Evolutionary conservation across 2,329 filamentous ascomycete genomes (phyloP), one percentile per base, ranked within the genome.

Genomic region (Diaporthe sp.): DNA sequence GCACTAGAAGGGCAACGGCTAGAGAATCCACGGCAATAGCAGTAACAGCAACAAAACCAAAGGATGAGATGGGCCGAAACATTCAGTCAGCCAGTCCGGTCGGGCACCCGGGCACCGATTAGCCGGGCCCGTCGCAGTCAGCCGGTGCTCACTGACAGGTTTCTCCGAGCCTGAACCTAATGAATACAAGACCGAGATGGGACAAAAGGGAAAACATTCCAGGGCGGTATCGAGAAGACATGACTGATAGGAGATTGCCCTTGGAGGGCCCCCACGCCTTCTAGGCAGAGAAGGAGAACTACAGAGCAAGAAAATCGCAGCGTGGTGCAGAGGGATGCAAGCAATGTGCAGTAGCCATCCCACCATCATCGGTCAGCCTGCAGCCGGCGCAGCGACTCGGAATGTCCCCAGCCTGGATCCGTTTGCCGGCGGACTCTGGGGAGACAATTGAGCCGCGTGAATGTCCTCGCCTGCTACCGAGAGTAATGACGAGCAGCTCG

Each of bases 351-450:
- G 61, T n/a, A 47, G 33, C 30, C 13, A 40, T 45, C 52, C 15
- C 35, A 55, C 50, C 66, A 42, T 5, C 38, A 25, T 3, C 30
- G 28, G 30, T 13, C 42, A 61, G 25, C 9, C 15, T n/a, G 28
- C 40, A 60, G 17, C 28, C 30, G n/a, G 57, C 35, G 33, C n/a
- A 60, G 19, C 30, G 33, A 60, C 38, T 61, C 70, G 70, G 70
- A 64, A 54, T 52, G 45, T 72, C 70, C 70, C 70, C 70, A 72
- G 57, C 40, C 30, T 60, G 57, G 22, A n/a, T 72, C 70, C 70
- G 70, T 25, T 45, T 4, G 38, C 70, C 70, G 70, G 47, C 64
- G 64, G 64, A 72, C 45, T 52, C 40, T 42, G 28, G 57, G 19
- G 54, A 38, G 52, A 57, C 52, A 58, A 13, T 30, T 42, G 28